Conservation (phyloP, 495 filamentous ascomycete genomes). For the Trichocladium antarcticum region DNA sequence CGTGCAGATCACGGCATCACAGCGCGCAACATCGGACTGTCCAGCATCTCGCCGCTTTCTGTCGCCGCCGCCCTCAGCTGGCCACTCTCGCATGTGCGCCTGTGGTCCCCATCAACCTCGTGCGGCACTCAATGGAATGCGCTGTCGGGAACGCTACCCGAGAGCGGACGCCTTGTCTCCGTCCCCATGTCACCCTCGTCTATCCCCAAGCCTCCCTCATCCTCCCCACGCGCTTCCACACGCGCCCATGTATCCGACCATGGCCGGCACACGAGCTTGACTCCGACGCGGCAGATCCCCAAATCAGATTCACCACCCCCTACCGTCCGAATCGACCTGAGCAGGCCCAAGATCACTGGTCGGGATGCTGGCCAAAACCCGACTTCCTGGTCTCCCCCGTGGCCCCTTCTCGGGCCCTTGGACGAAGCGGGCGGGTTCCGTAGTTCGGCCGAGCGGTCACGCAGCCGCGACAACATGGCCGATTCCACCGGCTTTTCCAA, state of each 20-base stretch:
- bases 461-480: background rate
- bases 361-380: background rate
- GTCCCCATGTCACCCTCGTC: slow-evolving; percentile 2
- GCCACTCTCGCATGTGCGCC: slow-evolving; percentile 2
- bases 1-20: too few species aligned
- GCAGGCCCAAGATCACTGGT: background rate
- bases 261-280: background rate
- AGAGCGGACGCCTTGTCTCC: background rate
- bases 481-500: slow-evolving; percentile 1
- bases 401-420: background rate
- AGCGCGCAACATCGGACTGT: too few species aligned
- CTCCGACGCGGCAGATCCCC: background rate
- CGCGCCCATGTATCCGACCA: background rate
- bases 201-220: background rate
- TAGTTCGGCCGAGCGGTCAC: background rate
- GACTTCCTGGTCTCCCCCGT: background rate
- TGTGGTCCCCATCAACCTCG: slow-evolving; percentile 3
- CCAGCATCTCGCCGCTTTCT: too few species aligned
- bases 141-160: slow-evolving; percentile 3
- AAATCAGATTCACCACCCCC: background rate
- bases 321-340: background rate
- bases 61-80: too few species aligned
- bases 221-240: background rate
- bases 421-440: background rate
- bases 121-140: slow-evolving; percentile 4